phyloP scores from a whole-genome alignment of 2,329 filamentous ascomycete species.

The Trichoderma koningii region DNA sequence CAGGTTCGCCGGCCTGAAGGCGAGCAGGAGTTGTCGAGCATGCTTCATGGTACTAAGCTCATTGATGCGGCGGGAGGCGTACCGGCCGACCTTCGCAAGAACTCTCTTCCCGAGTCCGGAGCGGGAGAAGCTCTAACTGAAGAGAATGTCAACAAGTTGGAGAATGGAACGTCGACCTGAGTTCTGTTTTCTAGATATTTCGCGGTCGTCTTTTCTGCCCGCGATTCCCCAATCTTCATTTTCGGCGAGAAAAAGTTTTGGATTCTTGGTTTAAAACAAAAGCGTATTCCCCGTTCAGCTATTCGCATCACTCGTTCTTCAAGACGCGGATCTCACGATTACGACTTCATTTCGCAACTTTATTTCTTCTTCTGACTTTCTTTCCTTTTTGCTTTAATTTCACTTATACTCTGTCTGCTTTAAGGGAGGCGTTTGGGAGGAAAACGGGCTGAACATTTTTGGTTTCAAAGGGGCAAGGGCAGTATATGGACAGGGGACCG shows the following conservation, averaged over 20 bases:
- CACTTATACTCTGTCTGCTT: not conserved
- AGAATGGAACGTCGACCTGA: slow-evolving; percentile 38
- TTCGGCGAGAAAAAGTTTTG: slow-evolving; percentile 1
- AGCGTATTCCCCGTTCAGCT: not conserved
- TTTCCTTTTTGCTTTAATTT: not conserved
- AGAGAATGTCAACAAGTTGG: slow-evolving; percentile 55
- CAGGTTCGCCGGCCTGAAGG: slow-evolving; percentile 41
- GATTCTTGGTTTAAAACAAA: not conserved
- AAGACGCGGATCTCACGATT: slow-evolving; percentile 23
- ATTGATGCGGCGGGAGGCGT: slow-evolving; percentile 49
- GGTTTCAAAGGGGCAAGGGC: not conserved
- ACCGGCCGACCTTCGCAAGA: slow-evolving; percentile 38
- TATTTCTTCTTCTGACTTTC: not conserved
- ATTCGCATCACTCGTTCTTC: not conserved
- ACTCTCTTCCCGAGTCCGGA: slow-evolving; percentile 41
- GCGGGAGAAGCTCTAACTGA: slow-evolving; percentile 53
- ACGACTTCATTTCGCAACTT: slow-evolving; percentile 3
- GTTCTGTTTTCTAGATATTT: not conserved
- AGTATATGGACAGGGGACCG: not conserved
- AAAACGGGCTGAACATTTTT: not conserved
- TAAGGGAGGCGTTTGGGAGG: slow-evolving; percentile 17
- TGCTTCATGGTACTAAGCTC: slow-evolving; percentile 50
- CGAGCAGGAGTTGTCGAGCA: slow-evolving; percentile 47
- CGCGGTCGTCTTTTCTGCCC: not conserved
- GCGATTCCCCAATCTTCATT: not conserved